These are phyloP conservation scores for Ammopiptanthus mongolicus DNA, from an alignment of 306 rosid genomes.

Conservation along the genomic window DNA sequence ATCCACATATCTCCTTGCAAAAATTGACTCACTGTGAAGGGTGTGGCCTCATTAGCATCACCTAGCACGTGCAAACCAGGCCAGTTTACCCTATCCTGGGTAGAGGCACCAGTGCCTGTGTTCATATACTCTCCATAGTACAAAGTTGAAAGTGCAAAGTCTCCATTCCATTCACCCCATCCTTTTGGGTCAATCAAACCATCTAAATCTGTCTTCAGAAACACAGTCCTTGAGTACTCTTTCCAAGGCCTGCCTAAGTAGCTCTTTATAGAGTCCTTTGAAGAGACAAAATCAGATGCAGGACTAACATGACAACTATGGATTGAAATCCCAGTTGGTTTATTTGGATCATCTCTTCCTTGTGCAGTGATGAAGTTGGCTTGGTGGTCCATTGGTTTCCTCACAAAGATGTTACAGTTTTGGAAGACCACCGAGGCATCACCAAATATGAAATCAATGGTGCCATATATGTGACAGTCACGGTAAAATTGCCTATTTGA, in stretches of 20 bases:
- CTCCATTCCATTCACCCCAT: neutral
- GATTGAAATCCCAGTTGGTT: neutral
- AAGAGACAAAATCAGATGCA: neutral
- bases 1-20: neutral
- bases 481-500: neutral
- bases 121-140: neutral
- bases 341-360: neutral
- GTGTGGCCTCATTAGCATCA: neutral
- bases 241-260: neutral
- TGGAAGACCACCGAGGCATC: neutral
- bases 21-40: neutral
- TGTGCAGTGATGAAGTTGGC: neutral
- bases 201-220: neutral
- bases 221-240: neutral
- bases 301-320: neutral
- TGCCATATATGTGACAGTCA: neutral
- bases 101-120: neutral
- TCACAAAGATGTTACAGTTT: neutral
- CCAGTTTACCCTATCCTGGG: neutral
- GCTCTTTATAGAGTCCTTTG: neutral
- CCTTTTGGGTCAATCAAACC: neutral
- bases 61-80: neutral
- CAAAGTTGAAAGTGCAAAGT: neutral
- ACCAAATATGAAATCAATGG: neutral
- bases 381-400: neutral